Percentiles rank a stretch among this genome's conserved stretches.
Evolutionary conservation across 2,329 filamentous ascomycete species (phyloP).

Genomic region (Hypocrella siamensis): DNA sequence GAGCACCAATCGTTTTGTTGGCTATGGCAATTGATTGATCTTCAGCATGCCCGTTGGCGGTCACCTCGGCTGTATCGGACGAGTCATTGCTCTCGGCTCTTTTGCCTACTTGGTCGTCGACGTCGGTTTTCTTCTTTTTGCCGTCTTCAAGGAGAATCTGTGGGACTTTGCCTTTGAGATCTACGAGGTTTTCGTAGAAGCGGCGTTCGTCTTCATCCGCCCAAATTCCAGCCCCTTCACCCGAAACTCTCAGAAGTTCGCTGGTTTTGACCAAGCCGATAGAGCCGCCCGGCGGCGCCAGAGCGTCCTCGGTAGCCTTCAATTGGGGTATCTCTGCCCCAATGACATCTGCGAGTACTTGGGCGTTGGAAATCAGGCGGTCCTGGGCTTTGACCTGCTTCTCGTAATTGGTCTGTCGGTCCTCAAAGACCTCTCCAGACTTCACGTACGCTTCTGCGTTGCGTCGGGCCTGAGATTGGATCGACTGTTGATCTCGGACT

Average conservation of each 20-base stretch:
- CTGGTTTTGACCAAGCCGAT: slow-evolving; percentile 91
- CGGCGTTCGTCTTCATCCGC: slow-evolving; percentile 95
- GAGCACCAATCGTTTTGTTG: slow-evolving; percentile 94
- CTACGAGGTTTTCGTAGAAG: slow-evolving; percentile 94
- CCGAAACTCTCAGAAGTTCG: slow-evolving; percentile 80
- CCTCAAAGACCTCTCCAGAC: slow-evolving; percentile 95
- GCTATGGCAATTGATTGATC: slow-evolving; percentile 88
- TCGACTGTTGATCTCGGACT: slow-evolving; percentile 78
- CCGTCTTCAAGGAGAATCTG: slow-evolving; percentile 83
- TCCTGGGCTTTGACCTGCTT: slow-evolving; percentile 87
- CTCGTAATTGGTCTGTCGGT: slow-evolving; percentile 89
- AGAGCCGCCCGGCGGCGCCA: slow-evolving; percentile 50
- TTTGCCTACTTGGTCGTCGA: slow-evolving; percentile 70
- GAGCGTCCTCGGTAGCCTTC: slow-evolving; percentile 62
- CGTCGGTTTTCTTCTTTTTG: slow-evolving; percentile 82
- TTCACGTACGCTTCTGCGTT: slow-evolving; percentile 98
- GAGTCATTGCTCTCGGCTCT: slow-evolving; percentile 38
- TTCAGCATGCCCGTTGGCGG: slow-evolving; percentile 38
- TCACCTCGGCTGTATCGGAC: slow-evolving; percentile 36
- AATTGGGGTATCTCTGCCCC: slow-evolving; percentile 88
- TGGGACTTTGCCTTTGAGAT: slow-evolving; percentile 90
- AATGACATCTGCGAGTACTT: slow-evolving; percentile 76
- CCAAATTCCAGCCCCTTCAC: slow-evolving; percentile 90
- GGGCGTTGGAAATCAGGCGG: slow-evolving; percentile 76
- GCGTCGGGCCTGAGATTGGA: slow-evolving; percentile 73